Conservation (phyloP, 2,329 filamentous ascomycete genomes). For the Torrubiellomyces zombiae region DNA sequence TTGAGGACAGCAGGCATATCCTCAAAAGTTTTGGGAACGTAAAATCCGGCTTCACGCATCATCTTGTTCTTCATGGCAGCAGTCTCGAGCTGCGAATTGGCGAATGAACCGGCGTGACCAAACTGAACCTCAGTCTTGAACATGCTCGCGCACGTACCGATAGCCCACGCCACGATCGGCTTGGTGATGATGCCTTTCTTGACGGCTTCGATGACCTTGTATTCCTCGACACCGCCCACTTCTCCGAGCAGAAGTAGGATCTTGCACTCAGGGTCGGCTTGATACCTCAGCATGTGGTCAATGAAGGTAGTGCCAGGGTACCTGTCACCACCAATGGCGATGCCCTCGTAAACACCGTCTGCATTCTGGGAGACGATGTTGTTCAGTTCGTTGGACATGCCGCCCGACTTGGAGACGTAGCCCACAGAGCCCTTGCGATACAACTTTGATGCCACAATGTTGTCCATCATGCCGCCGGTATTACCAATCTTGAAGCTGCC, state of each 20-base stretch:
- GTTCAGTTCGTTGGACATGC: constrained; percentile 99
- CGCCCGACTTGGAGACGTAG: constrained; percentile 99
- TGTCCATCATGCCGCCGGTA: constrained; percentile 99
- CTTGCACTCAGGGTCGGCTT: constrained; percentile 95
- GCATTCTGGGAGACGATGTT: constrained; percentile 96
- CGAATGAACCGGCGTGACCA: constrained; percentile 94
- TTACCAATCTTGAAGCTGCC: constrained; percentile 99
- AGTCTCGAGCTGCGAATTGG: constrained; percentile 98
- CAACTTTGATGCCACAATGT: constrained; percentile 98
- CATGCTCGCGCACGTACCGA: constrained; percentile 98
- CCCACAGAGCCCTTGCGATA: constrained; percentile 98
- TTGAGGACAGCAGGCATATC: constrained; percentile 68
- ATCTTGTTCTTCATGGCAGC: constrained; percentile 91
- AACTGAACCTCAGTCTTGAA: constrained; percentile 99
- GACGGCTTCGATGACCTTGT: constrained; percentile 96
- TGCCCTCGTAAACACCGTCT: constrained; percentile 96
- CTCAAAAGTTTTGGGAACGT: constrained; percentile 93
- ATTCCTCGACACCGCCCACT: constrained; percentile 98
- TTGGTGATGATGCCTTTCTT: constrained; percentile 92
- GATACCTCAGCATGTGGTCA: constrained; percentile 92
- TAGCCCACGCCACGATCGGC: constrained; percentile 97
- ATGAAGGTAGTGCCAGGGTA: constrained; percentile 99
- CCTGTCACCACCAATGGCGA: constrained; percentile 97
- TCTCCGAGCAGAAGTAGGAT: constrained; percentile 91
- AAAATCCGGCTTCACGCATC: constrained; percentile 89